Evolutionary conservation across 2,329 filamentous ascomycete species (phyloP).

Genomic region (Colletotrichum agaves): DNA sequence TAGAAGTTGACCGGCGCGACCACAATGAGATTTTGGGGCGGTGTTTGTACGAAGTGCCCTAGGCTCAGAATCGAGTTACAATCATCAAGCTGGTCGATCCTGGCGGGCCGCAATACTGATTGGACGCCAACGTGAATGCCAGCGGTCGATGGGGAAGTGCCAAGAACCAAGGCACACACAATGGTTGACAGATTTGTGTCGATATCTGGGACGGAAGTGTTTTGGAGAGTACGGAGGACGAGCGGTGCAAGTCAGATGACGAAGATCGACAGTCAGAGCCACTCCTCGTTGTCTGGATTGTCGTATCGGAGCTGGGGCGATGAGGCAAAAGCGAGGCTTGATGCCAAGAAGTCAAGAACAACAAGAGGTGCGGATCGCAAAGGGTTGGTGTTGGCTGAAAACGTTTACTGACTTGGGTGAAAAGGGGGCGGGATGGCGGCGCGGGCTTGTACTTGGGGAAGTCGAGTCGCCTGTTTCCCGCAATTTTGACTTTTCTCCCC

Average conservation of each 20-base stretch:
- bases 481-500: conserved; percentile 11
- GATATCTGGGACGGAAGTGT: neutral
- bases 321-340: conserved; percentile 11
- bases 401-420: neutral
- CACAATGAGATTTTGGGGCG: neutral
- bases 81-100: conserved; percentile 5
- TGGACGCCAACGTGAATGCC: conserved; percentile 30
- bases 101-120: conserved; percentile 2
- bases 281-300: neutral
- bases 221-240: neutral
- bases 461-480: conserved; percentile 5
- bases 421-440: neutral
- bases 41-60: neutral
- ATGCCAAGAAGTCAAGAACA: conserved; percentile 20
- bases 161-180: conserved; percentile 30
- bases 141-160: conserved; percentile 20
- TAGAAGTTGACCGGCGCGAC: neutral
- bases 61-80: neutral
- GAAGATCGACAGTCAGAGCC: conserved; percentile 10
- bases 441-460: conserved; percentile 5
- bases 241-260: conserved; percentile 3
- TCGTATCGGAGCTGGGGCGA: neutral
- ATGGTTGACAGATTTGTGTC: neutral
- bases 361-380: neutral
- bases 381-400: conserved; percentile 14